phyloP scores from a whole-genome alignment of 352 stramenopile genomes.

The Globisporangium spinosum region DNA sequence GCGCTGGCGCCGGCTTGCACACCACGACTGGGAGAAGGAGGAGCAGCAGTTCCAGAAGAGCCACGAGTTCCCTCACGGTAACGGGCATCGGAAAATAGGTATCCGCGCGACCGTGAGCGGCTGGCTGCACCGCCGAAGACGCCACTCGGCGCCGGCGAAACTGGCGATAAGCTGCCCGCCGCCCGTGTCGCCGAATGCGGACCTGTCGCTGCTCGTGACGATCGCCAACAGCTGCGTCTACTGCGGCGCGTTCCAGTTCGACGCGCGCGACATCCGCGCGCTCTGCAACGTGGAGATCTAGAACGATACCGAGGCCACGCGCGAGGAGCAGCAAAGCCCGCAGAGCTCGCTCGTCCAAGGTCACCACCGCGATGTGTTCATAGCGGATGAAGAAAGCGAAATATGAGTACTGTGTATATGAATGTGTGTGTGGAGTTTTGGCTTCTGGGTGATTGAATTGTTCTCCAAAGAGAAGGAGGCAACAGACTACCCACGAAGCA shows the following conservation, averaged over 20 bases:
- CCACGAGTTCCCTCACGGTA: neutral
- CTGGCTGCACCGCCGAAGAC: slow-evolving; percentile 21
- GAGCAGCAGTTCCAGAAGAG: slow-evolving; percentile 33
- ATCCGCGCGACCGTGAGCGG: slow-evolving; percentile 23
- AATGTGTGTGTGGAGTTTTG: neutral
- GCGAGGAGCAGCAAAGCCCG: neutral
- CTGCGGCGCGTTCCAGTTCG: slow-evolving; percentile 53
- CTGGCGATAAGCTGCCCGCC: slow-evolving; percentile 44
- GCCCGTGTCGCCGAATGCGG: slow-evolving; percentile 24
- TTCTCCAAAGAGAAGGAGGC: neutral
- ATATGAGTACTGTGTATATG: neutral
- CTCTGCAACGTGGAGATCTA: slow-evolving; percentile 60
- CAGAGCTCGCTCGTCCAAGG: neutral
- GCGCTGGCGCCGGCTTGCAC: slow-evolving; percentile 65
- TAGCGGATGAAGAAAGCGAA: neutral
- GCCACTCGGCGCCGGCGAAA: slow-evolving; percentile 19
- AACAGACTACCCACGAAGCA: neutral
- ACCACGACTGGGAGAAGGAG: slow-evolving; percentile 61
- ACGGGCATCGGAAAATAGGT: neutral
- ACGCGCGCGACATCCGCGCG: slow-evolving; percentile 40
- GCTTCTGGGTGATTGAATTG: neutral
- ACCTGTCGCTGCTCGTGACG: slow-evolving; percentile 51
- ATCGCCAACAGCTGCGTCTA: slow-evolving; percentile 71
- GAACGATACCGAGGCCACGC: neutral
- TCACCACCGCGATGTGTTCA: no score